Conservation (phyloP, 768 basidiomycete species). For the Psilocybe cyanescens region DNA sequence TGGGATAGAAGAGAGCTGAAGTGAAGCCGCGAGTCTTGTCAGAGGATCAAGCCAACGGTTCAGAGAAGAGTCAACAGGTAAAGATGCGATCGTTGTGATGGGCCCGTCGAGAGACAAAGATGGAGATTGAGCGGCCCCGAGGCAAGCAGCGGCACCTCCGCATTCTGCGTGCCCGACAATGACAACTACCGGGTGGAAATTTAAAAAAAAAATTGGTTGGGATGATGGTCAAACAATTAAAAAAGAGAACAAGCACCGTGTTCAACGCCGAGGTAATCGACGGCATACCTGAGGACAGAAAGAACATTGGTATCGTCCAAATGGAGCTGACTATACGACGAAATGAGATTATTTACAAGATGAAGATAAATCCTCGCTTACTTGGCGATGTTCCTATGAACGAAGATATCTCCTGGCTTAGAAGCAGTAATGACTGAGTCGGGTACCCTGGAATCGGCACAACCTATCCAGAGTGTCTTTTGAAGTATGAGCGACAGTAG, state of each 20-base stretch:
- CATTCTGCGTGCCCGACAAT: conserved; percentile 86
- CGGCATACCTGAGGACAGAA: conserved; percentile 76
- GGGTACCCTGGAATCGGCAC: conserved; percentile 85
- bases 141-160: conserved; percentile 71
- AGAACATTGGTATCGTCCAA: conserved; percentile 70
- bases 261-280: conserved; percentile 70
- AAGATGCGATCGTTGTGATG: conserved; percentile 34
- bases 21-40: conserved; percentile 50
- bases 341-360: conserved; percentile 1
- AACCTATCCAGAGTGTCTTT: conserved; percentile 80
- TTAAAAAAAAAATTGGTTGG: conserved; percentile 31
- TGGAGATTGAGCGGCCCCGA: conserved; percentile 45
- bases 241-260: conserved; percentile 63
- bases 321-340: conserved; percentile 65
- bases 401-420: conserved; percentile 81
- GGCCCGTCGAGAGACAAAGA: conserved; percentile 30
- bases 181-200: conserved; percentile 54
- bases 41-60: conserved; percentile 77
- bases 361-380: conserved; percentile 36
- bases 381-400: conserved; percentile 90
- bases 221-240: conserved; percentile 23
- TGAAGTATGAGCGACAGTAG: conserved; percentile 7
- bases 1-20: conserved; percentile 43
- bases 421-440: conserved; percentile 73
- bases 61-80: conserved; percentile 51